Percentiles rank a stretch among this genome's conserved stretches.
phyloP scores from a whole-genome alignment of 176 grass and related monocot species.

The Areca catechu region DNA sequence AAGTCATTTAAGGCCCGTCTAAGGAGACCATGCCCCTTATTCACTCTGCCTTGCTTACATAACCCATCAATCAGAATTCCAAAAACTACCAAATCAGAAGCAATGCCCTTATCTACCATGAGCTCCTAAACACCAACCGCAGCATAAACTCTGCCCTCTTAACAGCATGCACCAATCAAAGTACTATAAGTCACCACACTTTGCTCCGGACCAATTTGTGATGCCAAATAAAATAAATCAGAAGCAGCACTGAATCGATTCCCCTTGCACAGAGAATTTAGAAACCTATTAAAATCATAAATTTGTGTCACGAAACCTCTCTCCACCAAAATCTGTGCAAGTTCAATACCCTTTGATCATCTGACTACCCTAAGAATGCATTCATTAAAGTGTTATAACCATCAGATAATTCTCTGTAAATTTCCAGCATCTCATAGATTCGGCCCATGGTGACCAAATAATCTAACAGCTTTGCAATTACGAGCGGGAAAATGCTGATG shows the following conservation, averaged over 20 bases:
- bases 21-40: conserved; percentile 1
- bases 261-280: conserved; percentile 2
- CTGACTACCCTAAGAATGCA: conserved; percentile 1
- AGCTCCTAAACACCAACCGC: conserved; percentile 7
- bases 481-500: no score
- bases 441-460: no score
- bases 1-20: no score
- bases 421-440: not conserved
- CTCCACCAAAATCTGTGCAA: not conserved
- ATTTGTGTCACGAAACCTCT: not conserved
- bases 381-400: not conserved
- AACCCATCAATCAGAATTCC: conserved; percentile 14
- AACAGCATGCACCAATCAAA: conserved; percentile 12
- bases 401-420: not conserved
- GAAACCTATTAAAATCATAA: not conserved
- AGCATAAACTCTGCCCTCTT: conserved; percentile 2
- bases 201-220: conserved; percentile 7
- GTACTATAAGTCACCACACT: conserved; percentile 8
- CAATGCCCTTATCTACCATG: conserved; percentile 6
- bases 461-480: no score
- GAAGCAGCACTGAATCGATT: not conserved
- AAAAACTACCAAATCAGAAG: conserved; percentile 15
- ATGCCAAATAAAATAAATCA: conserved; percentile 6
- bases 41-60: conserved; percentile 10
- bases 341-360: not conserved